Percentiles rank a stretch among this genome's conserved stretches.
Evolutionary conservation across 2,329 filamentous ascomycete species (phyloP).

Genomic region (Nemania serpens): DNA sequence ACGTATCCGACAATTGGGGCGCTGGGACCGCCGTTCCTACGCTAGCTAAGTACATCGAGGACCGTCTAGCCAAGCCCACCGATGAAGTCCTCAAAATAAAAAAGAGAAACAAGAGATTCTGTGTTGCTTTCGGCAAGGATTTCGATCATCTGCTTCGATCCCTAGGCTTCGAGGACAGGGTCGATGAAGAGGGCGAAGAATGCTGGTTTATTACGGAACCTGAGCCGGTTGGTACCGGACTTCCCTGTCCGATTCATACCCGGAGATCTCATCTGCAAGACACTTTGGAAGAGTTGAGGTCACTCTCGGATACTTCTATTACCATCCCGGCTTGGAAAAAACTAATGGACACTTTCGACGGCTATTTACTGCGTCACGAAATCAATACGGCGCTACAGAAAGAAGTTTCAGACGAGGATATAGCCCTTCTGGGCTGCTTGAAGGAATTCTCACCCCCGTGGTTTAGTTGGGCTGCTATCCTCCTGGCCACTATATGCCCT

Average conservation of each 20-base stretch:
- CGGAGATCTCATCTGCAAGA: conserved; percentile 42
- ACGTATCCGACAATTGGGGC: conserved; percentile 48
- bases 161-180: conserved; percentile 54
- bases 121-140: conserved; percentile 56
- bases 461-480: conserved; percentile 39
- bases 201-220: conserved; percentile 43
- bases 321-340: conserved; percentile 33
- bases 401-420: conserved; percentile 27
- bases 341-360: conserved; percentile 35
- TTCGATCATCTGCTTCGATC: conserved; percentile 55
- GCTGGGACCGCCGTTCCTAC: conserved; percentile 48
- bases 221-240: conserved; percentile 42
- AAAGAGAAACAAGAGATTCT: conserved; percentile 61
- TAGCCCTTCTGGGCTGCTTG: conserved; percentile 37
- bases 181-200: conserved; percentile 46
- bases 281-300: conserved; percentile 33
- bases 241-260: conserved; percentile 43
- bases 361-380: conserved; percentile 12
- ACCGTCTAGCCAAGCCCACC: conserved; percentile 49
- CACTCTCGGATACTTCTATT: conserved; percentile 15
- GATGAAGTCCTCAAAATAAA: conserved; percentile 51
- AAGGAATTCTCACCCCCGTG: conserved; percentile 32
- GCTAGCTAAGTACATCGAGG: conserved; percentile 57
- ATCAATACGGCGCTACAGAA: not conserved
- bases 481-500: conserved; percentile 35